Conservation (phyloP, 2,329 filamentous ascomycete species). For the Huntiella moniliformis region DNA sequence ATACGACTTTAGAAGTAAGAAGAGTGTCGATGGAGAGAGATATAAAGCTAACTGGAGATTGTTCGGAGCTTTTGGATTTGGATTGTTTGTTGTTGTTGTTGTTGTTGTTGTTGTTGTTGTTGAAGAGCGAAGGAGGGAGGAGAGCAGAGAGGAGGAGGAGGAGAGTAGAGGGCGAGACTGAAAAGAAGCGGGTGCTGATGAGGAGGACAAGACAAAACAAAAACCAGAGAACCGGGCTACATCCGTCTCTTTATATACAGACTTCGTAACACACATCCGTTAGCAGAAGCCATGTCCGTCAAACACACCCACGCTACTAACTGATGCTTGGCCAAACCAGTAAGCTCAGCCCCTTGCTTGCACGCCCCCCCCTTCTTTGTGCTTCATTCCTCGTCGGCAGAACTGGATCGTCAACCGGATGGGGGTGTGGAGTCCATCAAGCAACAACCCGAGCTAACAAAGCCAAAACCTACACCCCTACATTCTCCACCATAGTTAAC, state of each 20-base stretch:
- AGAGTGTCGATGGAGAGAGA: not conserved
- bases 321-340: not conserved
- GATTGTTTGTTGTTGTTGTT: no score
- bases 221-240: not conserved
- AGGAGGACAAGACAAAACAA: constrained; percentile 3
- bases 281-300: not conserved
- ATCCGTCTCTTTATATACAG: not conserved
- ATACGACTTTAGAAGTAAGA: not conserved
- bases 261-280: not conserved
- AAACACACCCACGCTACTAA: not conserved
- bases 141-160: not conserved
- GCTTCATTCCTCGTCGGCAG: not conserved
- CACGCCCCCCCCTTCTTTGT: not conserved
- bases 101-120: no score
- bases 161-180: not conserved
- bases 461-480: no score
- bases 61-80: no score
- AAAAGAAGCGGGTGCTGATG: not conserved
- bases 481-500: no score
- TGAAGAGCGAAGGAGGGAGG: not conserved
- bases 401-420: not conserved
- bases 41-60: not conserved
- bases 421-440: no score
- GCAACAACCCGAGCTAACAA: no score
- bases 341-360: not conserved